Conservation (phyloP, 441 rosid genomes). For the Pelargonium cotyledonis region DNA sequence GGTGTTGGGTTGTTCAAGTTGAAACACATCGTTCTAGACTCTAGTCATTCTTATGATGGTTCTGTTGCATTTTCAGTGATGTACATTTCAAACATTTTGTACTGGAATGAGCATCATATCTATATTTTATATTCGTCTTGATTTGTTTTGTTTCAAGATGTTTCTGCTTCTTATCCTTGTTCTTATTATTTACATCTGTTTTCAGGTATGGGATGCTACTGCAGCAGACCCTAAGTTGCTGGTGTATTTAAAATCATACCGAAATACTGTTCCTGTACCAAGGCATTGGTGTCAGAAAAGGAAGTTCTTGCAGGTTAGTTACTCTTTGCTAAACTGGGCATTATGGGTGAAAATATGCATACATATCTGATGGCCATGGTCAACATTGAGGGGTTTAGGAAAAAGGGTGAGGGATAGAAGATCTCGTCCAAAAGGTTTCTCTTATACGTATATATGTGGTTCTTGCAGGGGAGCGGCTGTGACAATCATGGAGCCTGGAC, state of each 20-base stretch:
- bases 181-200: background rate
- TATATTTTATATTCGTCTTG: background rate
- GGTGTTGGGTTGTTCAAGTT: background rate
- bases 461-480: conserved; percentile 98
- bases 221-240: conserved; percentile 92
- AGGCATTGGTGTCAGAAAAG: conserved; percentile 99
- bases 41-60: background rate
- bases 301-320: conserved; percentile 94
- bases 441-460: conserved; percentile 96
- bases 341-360: conserved; percentile 28
- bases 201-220: conserved; percentile 98
- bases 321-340: conserved; percentile 18
- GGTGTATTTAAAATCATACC: conserved; percentile 83
- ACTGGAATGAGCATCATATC: background rate
- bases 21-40: background rate
- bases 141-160: background rate
- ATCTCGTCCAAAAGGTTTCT: conserved; percentile 72
- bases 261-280: conserved; percentile 95
- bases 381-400: conserved; percentile 38
- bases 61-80: too few relatives aligned
- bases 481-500: conserved; percentile 88
- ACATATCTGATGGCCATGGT: conserved; percentile 44
- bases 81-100: too few relatives aligned
- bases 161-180: background rate
- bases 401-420: conserved; percentile 42